Percentiles rank a stretch among this genome's conserved stretches.
Evolutionary conservation across 2,329 filamentous ascomycete genomes (phyloP).

Genomic region (Ophiocordyceps robertsii): DNA sequence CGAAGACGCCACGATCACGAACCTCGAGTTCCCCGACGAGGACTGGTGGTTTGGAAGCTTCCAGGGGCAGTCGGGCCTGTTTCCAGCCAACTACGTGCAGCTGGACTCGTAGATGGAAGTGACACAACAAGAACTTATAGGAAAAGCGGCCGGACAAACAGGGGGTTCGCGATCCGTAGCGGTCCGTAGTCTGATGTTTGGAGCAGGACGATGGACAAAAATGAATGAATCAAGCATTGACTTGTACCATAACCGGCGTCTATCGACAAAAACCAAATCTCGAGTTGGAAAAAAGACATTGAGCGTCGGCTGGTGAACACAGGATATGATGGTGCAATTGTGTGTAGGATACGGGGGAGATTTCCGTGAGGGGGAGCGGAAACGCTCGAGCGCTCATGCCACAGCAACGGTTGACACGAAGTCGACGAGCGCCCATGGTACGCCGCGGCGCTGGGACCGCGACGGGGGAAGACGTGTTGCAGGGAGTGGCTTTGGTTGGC

Average conservation of each 20-base stretch:
- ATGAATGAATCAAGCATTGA: background rate
- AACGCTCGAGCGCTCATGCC: too few relatives aligned
- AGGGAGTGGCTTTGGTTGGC: too few relatives aligned
- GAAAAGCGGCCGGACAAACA: too few relatives aligned
- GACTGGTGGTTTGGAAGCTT: conserved; percentile 97
- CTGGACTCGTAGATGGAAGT: conserved; percentile 24
- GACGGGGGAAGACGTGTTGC: too few relatives aligned
- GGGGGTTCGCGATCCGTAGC: too few relatives aligned
- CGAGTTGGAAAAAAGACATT: background rate
- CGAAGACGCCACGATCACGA: conserved; percentile 69
- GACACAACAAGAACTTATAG: too few relatives aligned
- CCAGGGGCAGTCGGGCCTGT: conserved; percentile 67
- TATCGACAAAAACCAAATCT: background rate
- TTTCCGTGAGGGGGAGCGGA: too few relatives aligned
- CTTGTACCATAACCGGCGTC: background rate
- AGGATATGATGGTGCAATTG: background rate
- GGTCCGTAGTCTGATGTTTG: too few relatives aligned
- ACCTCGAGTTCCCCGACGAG: conserved; percentile 90
- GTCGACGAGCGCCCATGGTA: too few relatives aligned
- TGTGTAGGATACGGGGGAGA: background rate
- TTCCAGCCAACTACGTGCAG: conserved; percentile 62
- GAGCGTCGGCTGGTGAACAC: background rate
- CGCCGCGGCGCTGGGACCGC: too few relatives aligned
- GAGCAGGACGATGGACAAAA: too few relatives aligned
- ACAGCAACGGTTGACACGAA: too few relatives aligned